Percentiles rank a stretch among this genome's conserved stretches.
phyloP scores from a whole-genome alignment of 2,329 filamentous ascomycete species.

The Trichoderma gracile region DNA sequence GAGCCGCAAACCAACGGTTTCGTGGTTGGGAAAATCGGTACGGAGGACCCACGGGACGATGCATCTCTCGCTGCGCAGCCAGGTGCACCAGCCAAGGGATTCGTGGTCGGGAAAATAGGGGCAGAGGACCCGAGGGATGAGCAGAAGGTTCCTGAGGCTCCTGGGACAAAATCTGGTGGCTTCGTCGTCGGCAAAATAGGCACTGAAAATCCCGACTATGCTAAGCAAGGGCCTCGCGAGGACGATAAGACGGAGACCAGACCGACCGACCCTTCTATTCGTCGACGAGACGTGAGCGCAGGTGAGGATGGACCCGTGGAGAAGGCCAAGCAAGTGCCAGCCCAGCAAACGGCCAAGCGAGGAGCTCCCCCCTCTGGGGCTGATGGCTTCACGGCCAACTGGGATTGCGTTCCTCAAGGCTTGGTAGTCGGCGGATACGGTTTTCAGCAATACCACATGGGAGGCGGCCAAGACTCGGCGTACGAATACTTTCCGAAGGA shows the following conservation, averaged over 20 bases:
- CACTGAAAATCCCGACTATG: background rate
- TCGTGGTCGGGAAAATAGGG: conserved; percentile 16
- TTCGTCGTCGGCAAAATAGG: background rate
- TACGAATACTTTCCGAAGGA: conserved; percentile 70
- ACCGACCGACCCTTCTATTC: conserved; percentile 1
- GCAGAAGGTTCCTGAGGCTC: background rate
- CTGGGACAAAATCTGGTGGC: background rate
- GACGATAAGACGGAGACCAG: conserved; percentile 18
- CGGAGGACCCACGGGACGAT: background rate
- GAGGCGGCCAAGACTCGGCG: conserved; percentile 67
- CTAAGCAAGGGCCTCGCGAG: conserved; percentile 12
- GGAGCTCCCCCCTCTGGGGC: conserved; percentile 37
- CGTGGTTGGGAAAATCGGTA: conserved; percentile 11
- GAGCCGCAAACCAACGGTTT: background rate
- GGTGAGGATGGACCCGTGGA: background rate
- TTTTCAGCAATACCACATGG: conserved; percentile 58
- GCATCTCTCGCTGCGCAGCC: background rate
- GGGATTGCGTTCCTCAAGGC: conserved; percentile 61
- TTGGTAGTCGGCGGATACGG: conserved; percentile 52
- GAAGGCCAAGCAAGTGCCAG: background rate
- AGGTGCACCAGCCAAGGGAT: background rate
- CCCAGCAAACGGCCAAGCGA: background rate
- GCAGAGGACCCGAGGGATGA: background rate
- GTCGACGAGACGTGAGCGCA: conserved; percentile 13
- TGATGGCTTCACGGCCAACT: conserved; percentile 39